Evolutionary conservation across 2,329 filamentous ascomycete species (phyloP).

Genomic region (Penicillium sp.): DNA sequence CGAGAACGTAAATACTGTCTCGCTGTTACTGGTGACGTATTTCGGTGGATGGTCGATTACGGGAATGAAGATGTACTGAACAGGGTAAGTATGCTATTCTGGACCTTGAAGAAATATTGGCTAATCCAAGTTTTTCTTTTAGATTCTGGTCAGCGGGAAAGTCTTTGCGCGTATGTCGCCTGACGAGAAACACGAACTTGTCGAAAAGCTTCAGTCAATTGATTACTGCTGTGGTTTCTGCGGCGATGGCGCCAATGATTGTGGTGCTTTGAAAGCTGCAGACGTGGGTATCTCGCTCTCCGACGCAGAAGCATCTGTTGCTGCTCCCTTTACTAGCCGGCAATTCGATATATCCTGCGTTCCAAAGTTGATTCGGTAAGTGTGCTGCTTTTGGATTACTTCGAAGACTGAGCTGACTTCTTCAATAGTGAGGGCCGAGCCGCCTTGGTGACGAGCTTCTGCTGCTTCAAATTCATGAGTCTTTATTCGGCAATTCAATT

Average conservation of each 20-base stretch:
- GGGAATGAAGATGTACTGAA: slow-evolving; percentile 79
- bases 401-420: slow-evolving; percentile 18
- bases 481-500: slow-evolving; percentile 99
- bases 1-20: slow-evolving; percentile 85
- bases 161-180: slow-evolving; percentile 99
- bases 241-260: slow-evolving; percentile 96
- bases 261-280: slow-evolving; percentile 92
- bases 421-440: slow-evolving; percentile 78
- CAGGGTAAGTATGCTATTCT: slow-evolving; percentile 52
- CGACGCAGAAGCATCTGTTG: slow-evolving; percentile 95
- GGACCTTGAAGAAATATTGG: neutral
- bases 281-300: slow-evolving; percentile 97
- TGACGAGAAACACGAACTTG: slow-evolving; percentile 96
- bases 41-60: slow-evolving; percentile 94
- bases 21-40: slow-evolving; percentile 89
- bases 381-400: slow-evolving; percentile 3
- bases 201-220: slow-evolving; percentile 95
- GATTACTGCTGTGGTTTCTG: slow-evolving; percentile 97
- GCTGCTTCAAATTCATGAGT: slow-evolving; percentile 99
- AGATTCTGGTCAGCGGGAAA: slow-evolving; percentile 89
- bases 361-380: slow-evolving; percentile 79
- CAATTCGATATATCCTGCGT: slow-evolving; percentile 97
- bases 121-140: neutral
- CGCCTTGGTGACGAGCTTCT: slow-evolving; percentile 96
- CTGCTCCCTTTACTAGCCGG: slow-evolving; percentile 94